Evolutionary conservation across 1,284 basidiomycete species (phyloP), one percentile per base, ranked within the genome.

Genomic region (Testicularia cyperi): DNA sequence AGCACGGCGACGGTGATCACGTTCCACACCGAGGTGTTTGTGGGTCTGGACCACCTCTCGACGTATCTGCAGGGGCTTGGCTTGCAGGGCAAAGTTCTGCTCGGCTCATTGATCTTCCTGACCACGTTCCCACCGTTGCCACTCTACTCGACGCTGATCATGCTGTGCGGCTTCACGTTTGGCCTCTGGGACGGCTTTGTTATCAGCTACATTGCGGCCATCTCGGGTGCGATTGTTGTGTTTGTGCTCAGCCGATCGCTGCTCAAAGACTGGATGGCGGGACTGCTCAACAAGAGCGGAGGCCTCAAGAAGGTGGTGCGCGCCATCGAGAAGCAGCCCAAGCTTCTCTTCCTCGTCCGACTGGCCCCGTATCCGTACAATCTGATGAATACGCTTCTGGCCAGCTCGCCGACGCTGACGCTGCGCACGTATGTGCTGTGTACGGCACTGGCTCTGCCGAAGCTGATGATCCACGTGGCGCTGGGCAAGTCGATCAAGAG

Each of bases 321-420:
- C 28, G 88, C 88, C n/a, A 88, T 91, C 68, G 89, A 91, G 80
- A 86, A 85, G 77, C 84, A 84, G 40, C 88, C 89, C 1, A 84
- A 84, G 70, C 81, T 91, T 6, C 83, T 91, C 37, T 90, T 91
- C 80, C 83, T 91, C 57, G 86, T 91, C 65, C 86, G 88, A 41
- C 81, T 91, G 37, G 88, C 80, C 5, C 80, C 80, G 5, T 81
- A 81, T 58, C 80, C 70, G 12, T 81, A 80, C 80, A 91, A 91
- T 77, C 85, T 91, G 70, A 88, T 91, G 85, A 91, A 91, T 79
- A 88, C 86, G 66, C 82, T 91, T 31, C 82, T 91, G 25, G 88
- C 88, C 3, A 87, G 87, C n/a, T 85, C 87, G 12, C 85, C 86
- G n/a, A 84, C 85, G n/a, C 82, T 91, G 61, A 86, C 84, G 9